Conservation (phyloP, 2,329 filamentous ascomycete species). For the Acrodontium crateriforme region DNA sequence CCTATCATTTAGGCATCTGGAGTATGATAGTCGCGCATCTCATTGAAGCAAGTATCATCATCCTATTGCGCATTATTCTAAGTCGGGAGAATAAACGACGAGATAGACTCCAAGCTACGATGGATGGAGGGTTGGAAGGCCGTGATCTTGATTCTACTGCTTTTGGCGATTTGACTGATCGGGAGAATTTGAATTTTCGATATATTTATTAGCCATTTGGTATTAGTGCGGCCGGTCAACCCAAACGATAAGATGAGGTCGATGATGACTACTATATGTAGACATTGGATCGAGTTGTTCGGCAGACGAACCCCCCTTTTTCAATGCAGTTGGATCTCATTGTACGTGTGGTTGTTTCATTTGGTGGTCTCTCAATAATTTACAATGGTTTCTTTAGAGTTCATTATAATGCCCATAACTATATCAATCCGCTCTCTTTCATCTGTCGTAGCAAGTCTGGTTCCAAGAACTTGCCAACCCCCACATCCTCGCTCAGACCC, state of each 20-base stretch:
- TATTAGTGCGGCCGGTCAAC: no score
- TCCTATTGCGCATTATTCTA: conserved; percentile 33
- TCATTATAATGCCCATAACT: conserved; percentile 3
- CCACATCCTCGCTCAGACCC: conserved; percentile 88
- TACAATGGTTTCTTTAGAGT: background rate
- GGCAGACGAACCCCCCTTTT: background rate
- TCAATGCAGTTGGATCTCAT: conserved; percentile 28
- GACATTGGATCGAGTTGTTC: no score
- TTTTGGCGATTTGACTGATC: conserved; percentile 39
- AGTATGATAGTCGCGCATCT: conserved; percentile 43
- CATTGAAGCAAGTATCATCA: conserved; percentile 36
- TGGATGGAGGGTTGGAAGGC: conserved; percentile 32
- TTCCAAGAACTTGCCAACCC: conserved; percentile 90
- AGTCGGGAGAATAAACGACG: conserved; percentile 36
- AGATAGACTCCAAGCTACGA: conserved; percentile 34
- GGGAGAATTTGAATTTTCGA: conserved; percentile 35
- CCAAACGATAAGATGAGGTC: no score
- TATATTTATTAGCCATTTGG: conserved; percentile 16
- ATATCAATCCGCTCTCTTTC: conserved; percentile 76
- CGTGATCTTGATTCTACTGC: conserved; percentile 37
- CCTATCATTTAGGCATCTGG: conserved; percentile 40
- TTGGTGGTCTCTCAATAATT: background rate
- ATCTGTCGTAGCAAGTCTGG: conserved; percentile 81
- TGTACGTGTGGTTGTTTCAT: no score
- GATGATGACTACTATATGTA: no score